phyloP scores from a whole-genome alignment of 768 basidiomycete species.

The Pisolithus albus region DNA sequence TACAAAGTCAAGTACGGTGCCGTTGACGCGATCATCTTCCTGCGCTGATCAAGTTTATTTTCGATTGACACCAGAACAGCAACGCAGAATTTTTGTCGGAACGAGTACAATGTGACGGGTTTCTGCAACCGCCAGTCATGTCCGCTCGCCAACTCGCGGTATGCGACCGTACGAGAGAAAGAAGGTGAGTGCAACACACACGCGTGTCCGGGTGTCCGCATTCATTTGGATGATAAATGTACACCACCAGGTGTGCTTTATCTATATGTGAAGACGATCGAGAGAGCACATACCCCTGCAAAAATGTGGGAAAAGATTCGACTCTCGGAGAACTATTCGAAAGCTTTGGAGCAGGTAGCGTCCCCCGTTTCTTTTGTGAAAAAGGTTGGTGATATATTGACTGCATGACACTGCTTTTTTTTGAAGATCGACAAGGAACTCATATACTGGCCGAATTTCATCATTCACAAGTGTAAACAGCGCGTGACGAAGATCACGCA shows the following conservation, averaged over 20 bases:
- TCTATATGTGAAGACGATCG: constrained; percentile 95
- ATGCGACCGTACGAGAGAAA: constrained; percentile 96
- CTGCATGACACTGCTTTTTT: neutral
- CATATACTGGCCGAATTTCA: constrained; percentile 97
- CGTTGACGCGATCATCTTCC: neutral
- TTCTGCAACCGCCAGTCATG: constrained; percentile 93
- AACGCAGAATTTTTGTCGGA: constrained; percentile 97
- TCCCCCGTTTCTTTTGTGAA: neutral
- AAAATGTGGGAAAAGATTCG: constrained; percentile 97
- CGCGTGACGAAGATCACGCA: constrained; percentile 98
- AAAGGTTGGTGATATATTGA: too few relatives aligned
- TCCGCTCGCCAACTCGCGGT: constrained; percentile 94
- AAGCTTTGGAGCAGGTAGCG: constrained; percentile 87
- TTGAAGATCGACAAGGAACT: constrained; percentile 87
- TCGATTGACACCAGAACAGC: constrained; percentile 52
- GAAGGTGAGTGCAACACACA: constrained; percentile 51
- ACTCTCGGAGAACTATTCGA: constrained; percentile 89
- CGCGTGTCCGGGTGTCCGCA: neutral
- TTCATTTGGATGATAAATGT: neutral
- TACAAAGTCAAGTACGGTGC: constrained; percentile 95
- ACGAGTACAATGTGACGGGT: constrained; percentile 98
- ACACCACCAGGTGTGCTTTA: constrained; percentile 58
- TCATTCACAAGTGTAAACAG: constrained; percentile 98
- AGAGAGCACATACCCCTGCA: constrained; percentile 92
- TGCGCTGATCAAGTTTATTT: constrained; percentile 3